Evolutionary conservation across 2,329 filamentous ascomycete species (phyloP), one percentile per base, ranked within the genome.

Genomic region (Diaporthe sp.): DNA sequence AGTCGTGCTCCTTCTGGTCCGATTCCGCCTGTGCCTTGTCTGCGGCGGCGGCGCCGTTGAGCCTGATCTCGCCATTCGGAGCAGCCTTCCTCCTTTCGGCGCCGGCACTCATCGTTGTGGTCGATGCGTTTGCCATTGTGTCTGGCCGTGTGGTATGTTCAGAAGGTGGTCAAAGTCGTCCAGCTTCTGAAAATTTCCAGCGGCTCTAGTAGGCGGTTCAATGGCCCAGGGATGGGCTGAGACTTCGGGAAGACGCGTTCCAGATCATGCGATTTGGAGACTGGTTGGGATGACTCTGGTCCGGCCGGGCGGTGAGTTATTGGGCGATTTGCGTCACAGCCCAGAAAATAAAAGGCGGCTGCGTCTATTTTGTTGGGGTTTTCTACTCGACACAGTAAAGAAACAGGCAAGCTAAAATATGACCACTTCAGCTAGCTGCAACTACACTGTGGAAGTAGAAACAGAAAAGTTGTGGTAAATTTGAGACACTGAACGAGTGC

Each of bases 1-100:
- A 98, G 83, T 92, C 89, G 77, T 92, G 80, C 28, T 72, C 55
- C 40, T 72, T 74, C 77, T 87, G 82, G 69, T 83, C 83, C n/a
- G 80, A 77, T 78, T 86, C 84, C 71, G 84, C 77, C 42, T 82
- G 80, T 71, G 89, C 84, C 71, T 84, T 81, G 74, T 85, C 81
- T 66, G 80, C 74, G 33, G 76, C 52, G 25, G 75, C 70, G 54
- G 71, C 73, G 70, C 73, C 72, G 22, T 74, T 75, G 54, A 61
- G 57, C 42, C 45, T 75, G 17, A 68, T 72, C 19, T 72, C 69
- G 33, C 35, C 68, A 10, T 76, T 69, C 42, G 57, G 57, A 67
- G 76, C 79, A 74, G 40, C 76, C 72, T 77, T 80, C 74, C 77
- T 77, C 74, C 77, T 77, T 71, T 78, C 79, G 19, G 79, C 76